Evolutionary conservation across 1,284 basidiomycete genomes (phyloP).

Genomic region (Flammula alnicola): DNA sequence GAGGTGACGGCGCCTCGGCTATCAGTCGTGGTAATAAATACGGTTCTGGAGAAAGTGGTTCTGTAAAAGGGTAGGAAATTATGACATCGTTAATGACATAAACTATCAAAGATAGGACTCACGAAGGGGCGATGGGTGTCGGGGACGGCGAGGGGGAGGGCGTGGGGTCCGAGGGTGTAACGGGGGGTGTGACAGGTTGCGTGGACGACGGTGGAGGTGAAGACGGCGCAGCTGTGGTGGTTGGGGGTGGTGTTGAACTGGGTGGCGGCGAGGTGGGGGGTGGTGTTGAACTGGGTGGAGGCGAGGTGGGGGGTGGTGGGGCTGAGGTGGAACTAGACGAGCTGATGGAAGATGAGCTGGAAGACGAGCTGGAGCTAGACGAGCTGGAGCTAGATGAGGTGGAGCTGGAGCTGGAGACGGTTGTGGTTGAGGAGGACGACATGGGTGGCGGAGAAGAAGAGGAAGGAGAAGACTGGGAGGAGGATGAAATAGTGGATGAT

Average conservation of each 20-base stretch:
- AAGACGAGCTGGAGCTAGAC: constrained; percentile 20
- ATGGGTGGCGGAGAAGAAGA: constrained; percentile 20
- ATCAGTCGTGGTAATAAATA: constrained; percentile 64
- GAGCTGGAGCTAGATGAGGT: constrained; percentile 22
- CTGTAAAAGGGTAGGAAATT: constrained; percentile 38
- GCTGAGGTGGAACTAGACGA: too few species aligned
- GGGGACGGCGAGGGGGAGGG: constrained; percentile 12
- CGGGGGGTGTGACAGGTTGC: constrained; percentile 19
- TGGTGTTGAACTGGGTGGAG: too few species aligned
- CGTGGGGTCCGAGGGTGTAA: constrained; percentile 5
- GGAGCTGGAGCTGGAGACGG: constrained; percentile 12
- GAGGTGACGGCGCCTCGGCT: constrained; percentile 52
- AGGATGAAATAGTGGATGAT: constrained; percentile 17
- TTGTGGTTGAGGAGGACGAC: constrained; percentile 7
- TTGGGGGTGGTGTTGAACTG: too few species aligned
- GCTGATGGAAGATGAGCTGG: constrained; percentile 21
- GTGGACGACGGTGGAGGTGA: constrained; percentile 19
- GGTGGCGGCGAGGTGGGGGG: constrained; percentile 19
- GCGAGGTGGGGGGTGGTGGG: constrained; percentile 18
- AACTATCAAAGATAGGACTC: constrained; percentile 19
- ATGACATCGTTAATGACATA: constrained; percentile 26
- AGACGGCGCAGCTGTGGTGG: constrained; percentile 21
- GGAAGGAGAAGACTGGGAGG: constrained; percentile 20
- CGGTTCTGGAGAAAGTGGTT: constrained; percentile 55
- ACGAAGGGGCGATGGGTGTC: constrained; percentile 22